Evolutionary conservation across 2,329 filamentous ascomycete species (phyloP).

Genomic region (Dissoconium aciculare): DNA sequence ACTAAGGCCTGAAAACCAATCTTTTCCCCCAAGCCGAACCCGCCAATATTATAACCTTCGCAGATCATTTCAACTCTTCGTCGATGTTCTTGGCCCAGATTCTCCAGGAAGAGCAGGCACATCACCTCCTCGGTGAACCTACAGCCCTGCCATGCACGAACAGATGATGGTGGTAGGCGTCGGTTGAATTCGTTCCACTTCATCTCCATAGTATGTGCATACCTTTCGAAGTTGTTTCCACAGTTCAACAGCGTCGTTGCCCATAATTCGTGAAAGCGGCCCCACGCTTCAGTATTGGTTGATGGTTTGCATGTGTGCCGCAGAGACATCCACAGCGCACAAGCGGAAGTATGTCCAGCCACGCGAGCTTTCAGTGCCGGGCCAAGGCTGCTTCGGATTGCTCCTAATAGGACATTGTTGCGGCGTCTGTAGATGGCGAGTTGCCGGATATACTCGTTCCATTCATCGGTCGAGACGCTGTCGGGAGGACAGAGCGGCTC

Average conservation of each 20-base stretch:
- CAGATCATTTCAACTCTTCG: constrained; percentile 15
- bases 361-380: constrained; percentile 16
- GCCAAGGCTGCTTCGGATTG: constrained; percentile 13
- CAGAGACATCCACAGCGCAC: constrained; percentile 16
- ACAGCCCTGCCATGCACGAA: constrained; percentile 5
- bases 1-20: constrained; percentile 18
- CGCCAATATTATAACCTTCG: constrained; percentile 20
- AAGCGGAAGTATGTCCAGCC: constrained; percentile 11
- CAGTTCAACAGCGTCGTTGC: constrained; percentile 14
- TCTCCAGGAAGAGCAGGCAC: constrained; percentile 20
- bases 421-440: constrained; percentile 21
- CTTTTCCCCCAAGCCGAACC: constrained; percentile 19
- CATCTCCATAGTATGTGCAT: constrained; percentile 16
- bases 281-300: constrained; percentile 17
- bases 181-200: constrained; percentile 15
- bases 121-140: constrained; percentile 18
- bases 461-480: constrained; percentile 15
- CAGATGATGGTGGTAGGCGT: constrained; percentile 6
- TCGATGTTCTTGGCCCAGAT: constrained; percentile 14
- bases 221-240: constrained; percentile 14
- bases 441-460: constrained; percentile 23
- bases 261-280: constrained; percentile 15
- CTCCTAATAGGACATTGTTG: constrained; percentile 17
- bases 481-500: constrained; percentile 15
- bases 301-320: constrained; percentile 19